Evolutionary conservation across 805 yeast genomes (phyloP).

Genomic region (Candida ortonii): DNA sequence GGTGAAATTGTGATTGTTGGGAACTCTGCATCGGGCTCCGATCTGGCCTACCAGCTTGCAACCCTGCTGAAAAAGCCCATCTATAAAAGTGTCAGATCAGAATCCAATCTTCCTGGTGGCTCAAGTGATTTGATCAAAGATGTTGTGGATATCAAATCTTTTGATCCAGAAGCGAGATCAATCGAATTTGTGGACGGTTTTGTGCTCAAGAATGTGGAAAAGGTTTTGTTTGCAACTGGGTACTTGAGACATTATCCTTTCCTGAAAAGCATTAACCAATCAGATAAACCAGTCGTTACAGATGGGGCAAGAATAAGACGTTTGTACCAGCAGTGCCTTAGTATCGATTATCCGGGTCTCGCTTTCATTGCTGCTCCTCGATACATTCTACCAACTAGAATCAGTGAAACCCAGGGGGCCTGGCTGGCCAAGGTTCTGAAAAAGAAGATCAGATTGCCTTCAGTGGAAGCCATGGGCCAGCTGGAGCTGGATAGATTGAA

Average conservation of each 20-base stretch:
- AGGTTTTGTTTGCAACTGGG: conserved; percentile 68
- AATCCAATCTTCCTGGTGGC: conserved; percentile 43
- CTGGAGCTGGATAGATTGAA: conserved; percentile 40
- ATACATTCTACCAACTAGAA: conserved; percentile 59
- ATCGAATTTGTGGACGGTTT: conserved; percentile 51
- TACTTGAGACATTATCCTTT: conserved; percentile 63
- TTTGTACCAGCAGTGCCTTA: conserved; percentile 59
- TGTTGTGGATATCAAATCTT: conserved; percentile 41
- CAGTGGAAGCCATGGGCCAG: conserved; percentile 41
- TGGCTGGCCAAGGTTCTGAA: conserved; percentile 62
- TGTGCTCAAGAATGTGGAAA: conserved; percentile 45
- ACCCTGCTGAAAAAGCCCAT: conserved; percentile 39
- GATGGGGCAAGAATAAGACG: conserved; percentile 49
- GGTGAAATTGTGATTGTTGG: conserved; percentile 65
- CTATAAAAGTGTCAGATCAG: conserved; percentile 52
- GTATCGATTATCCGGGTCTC: conserved; percentile 59
- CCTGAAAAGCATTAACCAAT: conserved; percentile 34
- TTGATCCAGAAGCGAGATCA: conserved; percentile 36
- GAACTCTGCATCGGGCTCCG: conserved; percentile 71
- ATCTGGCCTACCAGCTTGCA: conserved; percentile 62
- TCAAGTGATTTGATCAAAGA: conserved; percentile 39
- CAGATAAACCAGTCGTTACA: conserved; percentile 38
- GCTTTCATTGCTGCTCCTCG: conserved; percentile 63
- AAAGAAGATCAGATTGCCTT: conserved; percentile 52
- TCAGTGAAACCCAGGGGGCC: conserved; percentile 63